Conservation (phyloP, 2,329 filamentous ascomycete species). For the Bisporella sp. region DNA sequence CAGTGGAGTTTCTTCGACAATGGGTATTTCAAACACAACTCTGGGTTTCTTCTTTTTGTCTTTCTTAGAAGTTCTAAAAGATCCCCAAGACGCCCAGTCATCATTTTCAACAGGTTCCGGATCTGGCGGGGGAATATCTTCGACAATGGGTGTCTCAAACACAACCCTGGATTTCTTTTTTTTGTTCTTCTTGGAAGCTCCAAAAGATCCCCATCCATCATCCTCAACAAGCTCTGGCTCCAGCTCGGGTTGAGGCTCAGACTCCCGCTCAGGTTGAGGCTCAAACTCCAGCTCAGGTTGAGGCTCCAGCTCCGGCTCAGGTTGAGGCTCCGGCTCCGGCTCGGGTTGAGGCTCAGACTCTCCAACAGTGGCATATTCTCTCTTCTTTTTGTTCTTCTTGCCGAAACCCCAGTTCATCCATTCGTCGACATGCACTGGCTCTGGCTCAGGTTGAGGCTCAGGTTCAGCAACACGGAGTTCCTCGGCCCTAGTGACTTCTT, state of each 20-base stretch:
- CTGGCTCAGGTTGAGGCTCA: slow-evolving; percentile 29
- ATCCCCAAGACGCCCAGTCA: slow-evolving; percentile 20
- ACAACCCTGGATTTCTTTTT: slow-evolving; percentile 7
- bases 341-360: neutral
- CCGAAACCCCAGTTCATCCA: neutral
- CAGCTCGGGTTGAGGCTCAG: slow-evolving; percentile 28
- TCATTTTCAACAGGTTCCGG: slow-evolving; percentile 15
- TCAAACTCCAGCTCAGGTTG: neutral
- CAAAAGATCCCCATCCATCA: slow-evolving; percentile 11
- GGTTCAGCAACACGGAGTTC: slow-evolving; percentile 7
- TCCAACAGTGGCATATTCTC: neutral
- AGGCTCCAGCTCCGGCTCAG: neutral
- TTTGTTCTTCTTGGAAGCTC: slow-evolving; percentile 36
- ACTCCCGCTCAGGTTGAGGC: slow-evolving; percentile 28
- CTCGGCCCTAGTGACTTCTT: slow-evolving; percentile 22
- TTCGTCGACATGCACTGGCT: slow-evolving; percentile 23
- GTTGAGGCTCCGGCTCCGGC: neutral
- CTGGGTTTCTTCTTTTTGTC: slow-evolving; percentile 26
- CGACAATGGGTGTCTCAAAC: slow-evolving; percentile 5
- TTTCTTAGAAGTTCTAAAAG: slow-evolving; percentile 33
- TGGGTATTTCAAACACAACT: slow-evolving; percentile 4
- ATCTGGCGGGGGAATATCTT: neutral
- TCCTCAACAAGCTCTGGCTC: slow-evolving; percentile 25
- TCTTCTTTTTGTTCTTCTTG: neutral
- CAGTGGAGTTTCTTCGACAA: neutral